These are phyloP conservation scores for Immersiporthe knoxdaviesiana DNA, from an alignment of 2,329 filamentous ascomycete species.

Conservation along the genomic window DNA sequence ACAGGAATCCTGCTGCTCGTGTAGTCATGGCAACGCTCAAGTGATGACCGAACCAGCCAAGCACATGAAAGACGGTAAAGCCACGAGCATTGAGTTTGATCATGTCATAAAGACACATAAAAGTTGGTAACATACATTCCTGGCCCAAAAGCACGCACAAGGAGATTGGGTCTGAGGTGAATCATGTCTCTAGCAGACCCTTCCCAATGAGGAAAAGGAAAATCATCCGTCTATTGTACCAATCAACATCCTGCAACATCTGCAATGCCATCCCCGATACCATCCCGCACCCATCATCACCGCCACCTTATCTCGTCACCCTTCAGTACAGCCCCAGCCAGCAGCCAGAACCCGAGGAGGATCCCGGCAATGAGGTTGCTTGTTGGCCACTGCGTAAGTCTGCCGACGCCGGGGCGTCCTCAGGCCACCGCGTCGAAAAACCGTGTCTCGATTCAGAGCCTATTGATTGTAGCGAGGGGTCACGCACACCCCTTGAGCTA, in stretches of 20 bases:
- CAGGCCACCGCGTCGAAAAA: background rate
- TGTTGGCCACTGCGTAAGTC: background rate
- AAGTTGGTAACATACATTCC: conserved; percentile 14
- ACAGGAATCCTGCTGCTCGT: background rate
- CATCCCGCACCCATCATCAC: background rate
- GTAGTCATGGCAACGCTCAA: background rate
- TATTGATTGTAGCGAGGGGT: conserved; percentile 26
- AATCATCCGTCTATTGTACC: conserved; percentile 1
- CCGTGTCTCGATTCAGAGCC: background rate
- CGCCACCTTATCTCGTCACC: background rate
- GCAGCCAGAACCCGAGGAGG: background rate
- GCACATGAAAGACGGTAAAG: background rate
- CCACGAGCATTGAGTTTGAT: conserved; percentile 16
- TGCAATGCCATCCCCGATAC: conserved; percentile 7
- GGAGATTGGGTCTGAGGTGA: conserved; percentile 6
- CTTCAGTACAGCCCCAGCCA: background rate
- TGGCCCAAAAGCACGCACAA: background rate
- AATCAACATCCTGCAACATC: conserved; percentile 2
- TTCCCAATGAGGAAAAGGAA: background rate
- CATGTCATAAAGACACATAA: conserved; percentile 13
- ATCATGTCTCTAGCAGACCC: conserved; percentile 17
- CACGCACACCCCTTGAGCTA: conserved; percentile 28
- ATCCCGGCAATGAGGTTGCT: background rate
- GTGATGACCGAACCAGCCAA: too few species aligned
- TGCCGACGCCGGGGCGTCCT: conserved; percentile 28